phyloP scores from a whole-genome alignment of 192 early-diverging fungal species.

The Backusella sp. region DNA sequence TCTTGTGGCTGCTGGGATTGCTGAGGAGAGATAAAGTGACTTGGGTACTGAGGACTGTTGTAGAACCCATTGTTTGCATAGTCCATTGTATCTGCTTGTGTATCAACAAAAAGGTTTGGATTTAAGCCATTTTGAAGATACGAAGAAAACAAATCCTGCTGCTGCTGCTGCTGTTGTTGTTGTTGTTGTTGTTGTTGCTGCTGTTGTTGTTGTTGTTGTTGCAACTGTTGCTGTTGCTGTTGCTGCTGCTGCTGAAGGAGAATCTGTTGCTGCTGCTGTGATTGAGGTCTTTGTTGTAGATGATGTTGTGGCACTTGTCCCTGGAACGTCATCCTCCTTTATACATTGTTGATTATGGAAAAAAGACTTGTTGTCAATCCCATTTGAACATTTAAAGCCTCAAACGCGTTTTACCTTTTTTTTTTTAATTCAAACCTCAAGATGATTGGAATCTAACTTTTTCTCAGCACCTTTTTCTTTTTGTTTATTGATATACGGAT shows the following conservation, averaged over 20 bases:
- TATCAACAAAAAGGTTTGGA: neutral
- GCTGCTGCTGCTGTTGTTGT: neutral
- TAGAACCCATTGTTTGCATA: slow-evolving; percentile 1
- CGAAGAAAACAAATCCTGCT: slow-evolving; percentile 4
- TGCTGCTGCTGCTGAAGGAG: slow-evolving; percentile 1
- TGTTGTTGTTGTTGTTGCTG: neutral
- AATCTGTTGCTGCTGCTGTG: neutral
- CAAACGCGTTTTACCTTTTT: neutral
- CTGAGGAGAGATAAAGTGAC: slow-evolving; percentile 1
- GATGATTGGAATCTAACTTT: neutral
- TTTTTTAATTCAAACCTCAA: neutral
- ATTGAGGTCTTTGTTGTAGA: slow-evolving; percentile 5
- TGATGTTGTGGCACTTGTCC: slow-evolving; percentile 7
- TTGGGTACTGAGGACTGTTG: slow-evolving; percentile 11
- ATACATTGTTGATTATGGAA: neutral
- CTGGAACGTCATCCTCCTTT: slow-evolving; percentile 7
- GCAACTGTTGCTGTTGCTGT: neutral
- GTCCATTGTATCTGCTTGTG: slow-evolving; percentile 5
- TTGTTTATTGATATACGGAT: neutral
- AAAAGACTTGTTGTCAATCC: slow-evolving; percentile 8
- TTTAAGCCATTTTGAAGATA: neutral
- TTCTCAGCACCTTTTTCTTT: neutral
- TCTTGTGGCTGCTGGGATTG: neutral
- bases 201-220: neutral
- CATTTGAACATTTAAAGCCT: slow-evolving; percentile 6